Base-by-base conservation (phyloP, 1,284 basidiomycete genomes). In the Ustilago tritici region DNA sequence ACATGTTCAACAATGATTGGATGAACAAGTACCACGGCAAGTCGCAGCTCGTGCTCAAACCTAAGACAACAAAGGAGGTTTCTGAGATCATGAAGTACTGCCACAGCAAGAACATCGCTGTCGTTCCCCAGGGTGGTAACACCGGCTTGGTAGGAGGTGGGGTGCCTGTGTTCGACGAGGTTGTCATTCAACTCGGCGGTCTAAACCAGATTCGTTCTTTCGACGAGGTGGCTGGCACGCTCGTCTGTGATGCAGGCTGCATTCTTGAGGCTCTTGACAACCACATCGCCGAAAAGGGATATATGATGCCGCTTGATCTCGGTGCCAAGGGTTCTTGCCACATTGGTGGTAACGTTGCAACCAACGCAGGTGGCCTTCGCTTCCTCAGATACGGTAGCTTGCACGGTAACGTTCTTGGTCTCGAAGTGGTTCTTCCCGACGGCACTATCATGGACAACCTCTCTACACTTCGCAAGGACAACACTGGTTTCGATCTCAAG, bases 271-370 rank as follows among this genome's bases (percentile, higher is more conserved):
- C 91, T 11, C 90, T 98, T 35, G 93, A 94, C 62, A 92, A 95
- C 86, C 91, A 93, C 85, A 90, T 99, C 56, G 91, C 92, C 4
- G 92, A 94, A 10, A 89, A 95, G 83, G 91, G 95, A 72, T 94
- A 98, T 87, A 95, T 98, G 87, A 95, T 99, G 92, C 97, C 97
- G 4, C 90, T 99, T 49, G 97, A 99, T 86, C 89, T 99, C 7
- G 97, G 96, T 58, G 97, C 97, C 19, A 99, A 99, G 89, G 97
- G 97, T 83, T 94, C 93, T 80, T 99, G 97, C 88, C 96, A 98
- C 83, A 97, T 99, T 79, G 97, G 97, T 61, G 97, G 97, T 41
- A 99, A 99, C 85, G 90, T 99, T 36, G 92, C 97, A 0, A 99
- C 97, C 12, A 99, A 99, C 85, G 97, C 97, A 36, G 97, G 97